phyloP scores from a whole-genome alignment of 257 asterid genomes.

The Solanum paucissectum region DNA sequence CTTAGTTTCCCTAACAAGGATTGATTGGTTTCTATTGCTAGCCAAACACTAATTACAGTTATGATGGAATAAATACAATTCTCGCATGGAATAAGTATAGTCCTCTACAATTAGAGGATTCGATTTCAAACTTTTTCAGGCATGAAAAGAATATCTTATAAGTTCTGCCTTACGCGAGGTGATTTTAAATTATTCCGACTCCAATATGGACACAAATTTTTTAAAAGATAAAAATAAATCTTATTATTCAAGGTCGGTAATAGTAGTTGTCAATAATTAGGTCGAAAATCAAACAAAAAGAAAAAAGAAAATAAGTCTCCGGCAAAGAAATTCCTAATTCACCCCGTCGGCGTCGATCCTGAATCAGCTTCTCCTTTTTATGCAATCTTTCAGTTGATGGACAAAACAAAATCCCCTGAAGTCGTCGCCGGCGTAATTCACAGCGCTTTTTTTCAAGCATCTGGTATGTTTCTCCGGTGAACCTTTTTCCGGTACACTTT shows the following conservation, averaged over 20 bases:
- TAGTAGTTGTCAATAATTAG: background rate
- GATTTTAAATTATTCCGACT: background rate
- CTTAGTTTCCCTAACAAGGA: background rate
- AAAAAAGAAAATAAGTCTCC: background rate
- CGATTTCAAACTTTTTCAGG: background rate
- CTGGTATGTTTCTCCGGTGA: slow-evolving; percentile 16
- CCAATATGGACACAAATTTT: background rate
- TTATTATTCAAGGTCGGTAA: background rate
- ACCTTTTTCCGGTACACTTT: background rate
- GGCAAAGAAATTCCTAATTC: background rate
- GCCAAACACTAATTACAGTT: background rate
- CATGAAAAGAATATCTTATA: no score
- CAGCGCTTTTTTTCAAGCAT: slow-evolving; percentile 17
- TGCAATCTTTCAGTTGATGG: slow-evolving; percentile 36
- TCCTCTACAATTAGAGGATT: background rate
- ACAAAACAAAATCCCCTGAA: slow-evolving; percentile 28
- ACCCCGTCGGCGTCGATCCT: background rate
- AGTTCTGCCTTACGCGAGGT: background rate
- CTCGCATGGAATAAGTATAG: background rate
- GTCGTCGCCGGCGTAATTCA: slow-evolving; percentile 4
- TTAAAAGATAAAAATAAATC: background rate
- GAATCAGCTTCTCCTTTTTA: background rate
- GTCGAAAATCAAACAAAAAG: background rate
- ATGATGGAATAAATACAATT: background rate
- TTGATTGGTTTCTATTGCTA: no score